A percentile compares a stretch with the other conserved stretches of the same genome.
Conservation (phyloP, 73 alveolate genomes). For the Paramecium tetraurelia region DNA sequence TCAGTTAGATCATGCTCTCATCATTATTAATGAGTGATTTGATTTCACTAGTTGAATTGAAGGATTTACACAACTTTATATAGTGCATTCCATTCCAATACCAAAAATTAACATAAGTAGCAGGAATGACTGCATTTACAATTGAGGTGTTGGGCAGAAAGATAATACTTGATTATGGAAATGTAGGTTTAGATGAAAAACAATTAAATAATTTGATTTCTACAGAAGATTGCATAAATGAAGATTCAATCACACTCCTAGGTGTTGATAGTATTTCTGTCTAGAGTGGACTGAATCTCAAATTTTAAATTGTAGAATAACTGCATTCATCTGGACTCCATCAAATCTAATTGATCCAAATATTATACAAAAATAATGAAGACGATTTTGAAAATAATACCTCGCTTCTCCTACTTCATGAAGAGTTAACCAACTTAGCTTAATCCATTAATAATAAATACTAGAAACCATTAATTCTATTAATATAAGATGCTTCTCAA, state of each 20-base stretch:
- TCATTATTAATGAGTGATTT: constrained; percentile 9
- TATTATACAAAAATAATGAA: background rate
- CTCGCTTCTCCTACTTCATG: background rate
- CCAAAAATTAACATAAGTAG: background rate
- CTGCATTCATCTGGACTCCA: background rate
- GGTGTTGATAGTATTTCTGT: background rate
- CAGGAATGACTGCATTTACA: constrained; percentile 1
- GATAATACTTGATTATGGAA: constrained; percentile 26
- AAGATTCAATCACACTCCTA: background rate
- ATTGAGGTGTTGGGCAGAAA: background rate
- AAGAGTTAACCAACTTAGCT: background rate
- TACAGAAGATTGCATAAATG: background rate
- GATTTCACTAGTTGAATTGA: constrained; percentile 11
- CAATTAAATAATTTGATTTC: background rate
- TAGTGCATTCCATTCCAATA: background rate
- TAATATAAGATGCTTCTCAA: background rate
- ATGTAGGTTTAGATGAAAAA: background rate
- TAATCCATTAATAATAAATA: background rate
- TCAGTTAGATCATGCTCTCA: background rate
- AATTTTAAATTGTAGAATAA: background rate
- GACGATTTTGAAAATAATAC: background rate
- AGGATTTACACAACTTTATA: background rate
- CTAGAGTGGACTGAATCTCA: background rate
- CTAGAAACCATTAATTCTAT: background rate
- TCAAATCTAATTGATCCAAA: background rate